Conservation (phyloP, 2,329 filamentous ascomycete species). For the Aspergillus ibericus region DNA sequence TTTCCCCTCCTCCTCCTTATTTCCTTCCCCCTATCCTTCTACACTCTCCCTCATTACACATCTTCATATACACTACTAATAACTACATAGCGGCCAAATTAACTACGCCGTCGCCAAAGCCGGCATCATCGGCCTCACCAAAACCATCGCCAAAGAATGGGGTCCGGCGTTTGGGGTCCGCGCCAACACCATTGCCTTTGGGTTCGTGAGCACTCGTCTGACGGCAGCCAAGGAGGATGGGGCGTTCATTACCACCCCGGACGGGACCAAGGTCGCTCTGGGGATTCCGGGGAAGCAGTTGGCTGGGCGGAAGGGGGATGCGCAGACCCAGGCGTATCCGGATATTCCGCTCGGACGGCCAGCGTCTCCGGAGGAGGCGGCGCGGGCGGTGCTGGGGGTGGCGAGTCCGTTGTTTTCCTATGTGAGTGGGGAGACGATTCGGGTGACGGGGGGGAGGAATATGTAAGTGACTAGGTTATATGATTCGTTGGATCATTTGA, state of each 20-base stretch:
- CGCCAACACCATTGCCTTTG: slow-evolving; percentile 81
- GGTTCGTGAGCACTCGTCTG: slow-evolving; percentile 74
- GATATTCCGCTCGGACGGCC: slow-evolving; percentile 79
- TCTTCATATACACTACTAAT: too few species aligned
- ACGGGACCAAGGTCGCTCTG: slow-evolving; percentile 71
- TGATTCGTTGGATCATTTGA: background rate
- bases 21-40: background rate
- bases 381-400: slow-evolving; percentile 72
- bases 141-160: slow-evolving; percentile 92
- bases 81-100: slow-evolving; percentile 67
- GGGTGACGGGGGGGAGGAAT: slow-evolving; percentile 74
- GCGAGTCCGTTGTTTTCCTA: slow-evolving; percentile 82
- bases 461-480: slow-evolving; percentile 46
- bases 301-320: slow-evolving; percentile 15
- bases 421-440: slow-evolving; percentile 83
- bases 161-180: slow-evolving; percentile 79
- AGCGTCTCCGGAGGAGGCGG: slow-evolving; percentile 77
- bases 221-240: slow-evolving; percentile 84
- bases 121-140: slow-evolving; percentile 77
- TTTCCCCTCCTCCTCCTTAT: background rate
- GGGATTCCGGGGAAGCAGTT: slow-evolving; percentile 68
- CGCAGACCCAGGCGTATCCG: slow-evolving; percentile 43
- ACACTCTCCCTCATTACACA: too few species aligned
- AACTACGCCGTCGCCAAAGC: slow-evolving; percentile 88
- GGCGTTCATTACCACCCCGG: slow-evolving; percentile 73